A percentile compares a stretch with the other conserved stretches of the same genome.
Conservation (phyloP, 176 grass and related monocot genomes). For the Zizania latifolia region DNA sequence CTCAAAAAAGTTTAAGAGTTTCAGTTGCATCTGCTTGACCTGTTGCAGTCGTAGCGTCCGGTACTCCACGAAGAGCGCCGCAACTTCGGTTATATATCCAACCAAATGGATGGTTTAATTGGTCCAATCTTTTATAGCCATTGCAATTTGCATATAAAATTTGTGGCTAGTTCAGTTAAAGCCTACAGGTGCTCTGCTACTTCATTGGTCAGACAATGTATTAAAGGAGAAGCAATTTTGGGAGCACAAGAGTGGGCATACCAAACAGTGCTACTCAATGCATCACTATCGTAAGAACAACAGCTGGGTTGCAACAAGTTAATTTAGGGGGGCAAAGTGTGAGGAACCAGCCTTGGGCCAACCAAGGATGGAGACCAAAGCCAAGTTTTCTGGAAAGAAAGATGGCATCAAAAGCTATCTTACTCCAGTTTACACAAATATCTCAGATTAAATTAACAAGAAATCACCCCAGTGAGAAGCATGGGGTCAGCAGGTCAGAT, state of each 20-base stretch:
- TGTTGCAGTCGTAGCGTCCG: constrained; percentile 12
- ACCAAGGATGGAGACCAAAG: constrained; percentile 36
- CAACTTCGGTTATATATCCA: background rate
- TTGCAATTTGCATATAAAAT: background rate
- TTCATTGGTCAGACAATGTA: background rate
- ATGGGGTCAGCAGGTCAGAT: constrained; percentile 11
- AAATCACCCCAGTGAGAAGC: background rate
- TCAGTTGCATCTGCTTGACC: background rate
- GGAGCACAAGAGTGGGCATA: background rate
- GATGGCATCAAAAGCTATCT: background rate
- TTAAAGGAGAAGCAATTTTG: background rate
- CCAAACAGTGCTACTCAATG: background rate
- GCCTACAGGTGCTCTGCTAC: background rate
- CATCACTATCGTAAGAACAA: constrained; percentile 1
- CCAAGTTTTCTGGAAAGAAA: constrained; percentile 39
- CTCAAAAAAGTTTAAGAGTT: no score
- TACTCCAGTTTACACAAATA: background rate
- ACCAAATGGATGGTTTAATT: background rate
- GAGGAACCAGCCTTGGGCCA: constrained; percentile 34
- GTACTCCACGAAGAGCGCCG: constrained; percentile 5
- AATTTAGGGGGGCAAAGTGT: background rate
- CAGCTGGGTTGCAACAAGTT: constrained; percentile 8
- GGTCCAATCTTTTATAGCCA: background rate
- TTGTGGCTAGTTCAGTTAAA: background rate
- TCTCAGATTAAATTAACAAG: background rate